Base-by-base conservation (phyloP, 2,329 filamentous ascomycete genomes). In the Fusarium nodosum region DNA sequence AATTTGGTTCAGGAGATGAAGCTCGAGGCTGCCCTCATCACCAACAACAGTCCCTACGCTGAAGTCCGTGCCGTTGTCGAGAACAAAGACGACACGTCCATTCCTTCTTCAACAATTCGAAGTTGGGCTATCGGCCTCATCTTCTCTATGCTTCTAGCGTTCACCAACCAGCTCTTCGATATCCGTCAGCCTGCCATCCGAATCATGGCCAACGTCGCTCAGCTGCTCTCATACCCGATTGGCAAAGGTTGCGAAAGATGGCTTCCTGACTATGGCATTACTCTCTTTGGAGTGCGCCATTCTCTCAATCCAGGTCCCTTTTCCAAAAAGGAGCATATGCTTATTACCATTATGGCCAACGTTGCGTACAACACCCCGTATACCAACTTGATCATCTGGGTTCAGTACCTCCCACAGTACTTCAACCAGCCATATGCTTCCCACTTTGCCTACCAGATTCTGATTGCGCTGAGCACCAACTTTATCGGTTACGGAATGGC, bases 301-400 rank as follows among this genome's bases (percentile, higher is more conserved):
- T 82, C 80, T 7, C 79, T 87, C 16, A 88, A 88, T 71, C 86
- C 86, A 0, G 86, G 86, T 0, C 83, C 83, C 3, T 89, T 89
- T 73, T 85, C 84, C 56, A 84, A 84, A 72, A 89, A 89, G 77
- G 87, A 89, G 75, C 87, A 89, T 72, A 86, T 87, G 81, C 80
- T 89, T 41, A 86, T 88, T 66, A 85, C 85, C 61, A 86, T 88
- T 75, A 87, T 88, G 85, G 87, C 89, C 56, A 90, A 90, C 74
- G 85, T 86, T 15, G 83, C 83, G 15, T 85, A 82, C 76, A 83
- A 82, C 62, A 80, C 81, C 5, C 85, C 85, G 0, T 87, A 87
- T 72, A 87, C 85, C 5, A 84, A 84, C 76, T 81, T 85, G 72
- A 86, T 87, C 60, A 84, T 87, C 63, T 86, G 84, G 84, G 82